Evolutionary conservation across 2,329 filamentous ascomycete genomes (phyloP), one percentile per base, ranked within the genome.

Genomic region (Aspergillus sp.): DNA sequence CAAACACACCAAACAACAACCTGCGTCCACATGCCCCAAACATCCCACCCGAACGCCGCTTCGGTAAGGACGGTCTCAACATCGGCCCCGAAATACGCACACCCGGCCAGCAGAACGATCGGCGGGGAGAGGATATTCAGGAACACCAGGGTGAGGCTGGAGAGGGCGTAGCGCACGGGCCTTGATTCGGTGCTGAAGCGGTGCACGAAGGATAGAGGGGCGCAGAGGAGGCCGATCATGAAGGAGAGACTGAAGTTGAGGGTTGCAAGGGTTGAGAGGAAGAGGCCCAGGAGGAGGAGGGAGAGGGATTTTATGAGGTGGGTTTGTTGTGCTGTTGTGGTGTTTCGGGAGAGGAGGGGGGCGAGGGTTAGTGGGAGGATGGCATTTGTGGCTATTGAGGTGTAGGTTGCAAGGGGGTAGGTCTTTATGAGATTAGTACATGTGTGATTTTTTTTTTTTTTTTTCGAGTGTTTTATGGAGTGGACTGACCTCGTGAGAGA

Each of bases 191-290:
- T 54, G 11, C 35, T 62, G 25, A 72, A 68, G 35, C n/a, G 78
- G 64, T 61, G 64, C 55, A 76, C 79, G 71, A 96, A 97, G n/a
- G 87, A 88, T 14, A 98, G 80, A 0, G 93, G 93, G 3, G 85
- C 80, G 44, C 90, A 87, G 46, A 93, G 78, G 2, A 98, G 78
- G 39, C 95, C 95, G 51, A 97, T 81, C 39, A 96, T 80, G 70
- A 98, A 88, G 48, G 91, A 88, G 14, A 97, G 87, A 3, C 90
- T 92, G 81, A 99, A 99, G 77, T 99, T 99, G 52, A 99, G 84
- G 0, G 93, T 99, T 2, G 95, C 93, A 12, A 99, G 88, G 1
- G 93, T 89, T 12, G 93, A 93, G 63, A 99, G 86, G 67, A 91
- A 93, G 80, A 97, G 90, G 67, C 95, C 95, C 0, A 98, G 84